A percentile compares a stretch with the other conserved stretches of the same genome.
phyloP scores from a whole-genome alignment of 768 basidiomycete genomes.

The Agaricus subrufescens region DNA sequence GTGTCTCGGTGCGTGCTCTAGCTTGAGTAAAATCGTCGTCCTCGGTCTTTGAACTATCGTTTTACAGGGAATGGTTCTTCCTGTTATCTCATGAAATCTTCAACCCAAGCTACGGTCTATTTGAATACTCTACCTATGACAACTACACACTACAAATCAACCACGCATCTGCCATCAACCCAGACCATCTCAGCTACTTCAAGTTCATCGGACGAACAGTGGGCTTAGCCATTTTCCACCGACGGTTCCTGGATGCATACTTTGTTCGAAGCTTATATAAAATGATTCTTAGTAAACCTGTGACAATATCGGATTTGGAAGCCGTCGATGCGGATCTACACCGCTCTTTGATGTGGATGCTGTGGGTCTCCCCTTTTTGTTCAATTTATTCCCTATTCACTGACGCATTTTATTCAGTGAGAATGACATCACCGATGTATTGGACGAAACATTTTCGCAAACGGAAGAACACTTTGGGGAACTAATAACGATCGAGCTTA shows the following conservation, averaged over 20 bases:
- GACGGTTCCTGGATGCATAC: conserved; percentile 74
- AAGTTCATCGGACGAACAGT: conserved; percentile 75
- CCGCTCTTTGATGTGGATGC: conserved; percentile 69
- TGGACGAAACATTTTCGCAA: conserved; percentile 68
- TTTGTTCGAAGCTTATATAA: conserved; percentile 82
- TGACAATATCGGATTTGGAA: conserved; percentile 61
- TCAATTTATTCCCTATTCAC: background rate
- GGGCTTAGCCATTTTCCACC: conserved; percentile 75
- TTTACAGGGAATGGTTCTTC: conserved; percentile 79
- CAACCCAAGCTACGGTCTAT: conserved; percentile 77
- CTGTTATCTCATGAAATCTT: conserved; percentile 79
- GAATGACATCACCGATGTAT: conserved; percentile 70
- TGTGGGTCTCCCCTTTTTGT: conserved; percentile 37
- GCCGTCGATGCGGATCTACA: conserved; percentile 66
- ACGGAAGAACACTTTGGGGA: conserved; percentile 78
- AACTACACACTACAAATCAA: conserved; percentile 82
- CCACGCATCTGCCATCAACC: conserved; percentile 69
- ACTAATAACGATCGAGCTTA: conserved; percentile 60
- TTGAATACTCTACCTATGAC: conserved; percentile 77
- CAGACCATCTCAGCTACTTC: conserved; percentile 76
- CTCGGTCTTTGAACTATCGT: background rate
- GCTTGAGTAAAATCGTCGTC: conserved; percentile 4
- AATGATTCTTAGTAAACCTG: conserved; percentile 61
- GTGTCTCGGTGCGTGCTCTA: conserved; percentile 52
- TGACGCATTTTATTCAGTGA: conserved; percentile 36